Evolutionary conservation across 2,329 filamentous ascomycete species (phyloP).

Genomic region (Claviceps pusilla): DNA sequence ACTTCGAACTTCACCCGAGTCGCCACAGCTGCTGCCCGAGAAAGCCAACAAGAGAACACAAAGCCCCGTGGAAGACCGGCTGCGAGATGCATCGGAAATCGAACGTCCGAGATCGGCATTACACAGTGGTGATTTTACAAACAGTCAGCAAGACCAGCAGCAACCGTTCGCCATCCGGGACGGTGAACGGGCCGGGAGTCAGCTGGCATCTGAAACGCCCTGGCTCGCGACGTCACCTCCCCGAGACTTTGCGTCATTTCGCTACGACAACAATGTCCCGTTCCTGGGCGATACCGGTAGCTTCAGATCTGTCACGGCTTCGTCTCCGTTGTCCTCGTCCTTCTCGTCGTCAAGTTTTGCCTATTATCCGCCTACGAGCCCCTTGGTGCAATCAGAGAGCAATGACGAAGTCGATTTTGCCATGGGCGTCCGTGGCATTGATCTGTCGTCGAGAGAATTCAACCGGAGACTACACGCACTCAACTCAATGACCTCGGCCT

Average conservation of each 20-base stretch:
- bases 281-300: constrained; percentile 20
- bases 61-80: constrained; percentile 22
- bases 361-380: constrained; percentile 80
- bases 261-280: constrained; percentile 22
- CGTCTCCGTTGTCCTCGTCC: constrained; percentile 54
- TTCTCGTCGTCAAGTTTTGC: constrained; percentile 67
- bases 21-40: constrained; percentile 30
- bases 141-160: constrained; percentile 13
- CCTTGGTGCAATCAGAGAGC: constrained; percentile 75
- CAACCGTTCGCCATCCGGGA: constrained; percentile 1
- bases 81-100: constrained; percentile 48
- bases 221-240: constrained; percentile 46
- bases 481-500: constrained; percentile 41
- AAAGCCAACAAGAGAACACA: constrained; percentile 16
- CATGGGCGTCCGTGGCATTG: constrained; percentile 34
- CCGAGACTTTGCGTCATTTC: constrained; percentile 32
- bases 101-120: constrained; percentile 68
- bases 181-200: neutral
- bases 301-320: constrained; percentile 24
- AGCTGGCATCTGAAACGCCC: constrained; percentile 6
- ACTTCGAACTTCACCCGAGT: constrained; percentile 20
- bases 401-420: constrained; percentile 56
- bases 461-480: constrained; percentile 54
- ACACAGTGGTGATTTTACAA: constrained; percentile 53
- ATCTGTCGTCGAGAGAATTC: constrained; percentile 26